Evolutionary conservation across 371 early-diverging fungal genomes (phyloP).

Genomic region (Lichtheimia ramosa): DNA sequence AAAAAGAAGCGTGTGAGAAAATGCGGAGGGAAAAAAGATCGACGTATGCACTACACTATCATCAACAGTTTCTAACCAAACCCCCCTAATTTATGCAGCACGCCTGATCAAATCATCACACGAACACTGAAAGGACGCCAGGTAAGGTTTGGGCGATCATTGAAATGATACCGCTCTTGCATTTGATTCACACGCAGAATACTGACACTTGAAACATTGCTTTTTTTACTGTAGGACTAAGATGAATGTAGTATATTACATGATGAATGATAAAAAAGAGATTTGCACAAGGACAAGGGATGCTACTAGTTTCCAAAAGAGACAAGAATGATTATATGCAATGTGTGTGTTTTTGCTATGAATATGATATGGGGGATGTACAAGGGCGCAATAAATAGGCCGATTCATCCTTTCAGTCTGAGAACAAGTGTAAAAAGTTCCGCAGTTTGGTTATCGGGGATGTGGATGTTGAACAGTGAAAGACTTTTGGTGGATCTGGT

Average conservation of each 20-base stretch:
- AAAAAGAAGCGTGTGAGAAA: no score
- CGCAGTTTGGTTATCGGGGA: constrained; percentile 5
- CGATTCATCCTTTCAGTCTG: constrained; percentile 1
- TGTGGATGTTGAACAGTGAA: constrained; percentile 8
- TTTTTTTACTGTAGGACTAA: background rate
- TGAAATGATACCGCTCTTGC: no score
- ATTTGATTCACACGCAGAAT: background rate
- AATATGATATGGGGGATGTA: background rate
- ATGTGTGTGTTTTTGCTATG: background rate
- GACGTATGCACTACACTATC: background rate
- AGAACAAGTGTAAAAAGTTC: constrained; percentile 3
- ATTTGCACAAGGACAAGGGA: background rate
- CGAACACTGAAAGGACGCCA: constrained; percentile 87
- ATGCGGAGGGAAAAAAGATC: background rate
- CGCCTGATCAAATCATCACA: constrained; percentile 83
- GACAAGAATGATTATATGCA: background rate
- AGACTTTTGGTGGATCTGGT: constrained; percentile 37
- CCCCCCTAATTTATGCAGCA: constrained; percentile 47
- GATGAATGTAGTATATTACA: background rate
- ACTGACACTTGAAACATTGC: background rate
- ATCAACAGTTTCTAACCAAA: background rate
- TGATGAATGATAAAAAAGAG: background rate
- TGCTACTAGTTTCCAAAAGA: background rate
- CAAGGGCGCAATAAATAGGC: background rate
- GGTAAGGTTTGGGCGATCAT: constrained; percentile 45